phyloP scores from a whole-genome alignment of 1,284 basidiomycete genomes.

The Austroboletus niveus region DNA sequence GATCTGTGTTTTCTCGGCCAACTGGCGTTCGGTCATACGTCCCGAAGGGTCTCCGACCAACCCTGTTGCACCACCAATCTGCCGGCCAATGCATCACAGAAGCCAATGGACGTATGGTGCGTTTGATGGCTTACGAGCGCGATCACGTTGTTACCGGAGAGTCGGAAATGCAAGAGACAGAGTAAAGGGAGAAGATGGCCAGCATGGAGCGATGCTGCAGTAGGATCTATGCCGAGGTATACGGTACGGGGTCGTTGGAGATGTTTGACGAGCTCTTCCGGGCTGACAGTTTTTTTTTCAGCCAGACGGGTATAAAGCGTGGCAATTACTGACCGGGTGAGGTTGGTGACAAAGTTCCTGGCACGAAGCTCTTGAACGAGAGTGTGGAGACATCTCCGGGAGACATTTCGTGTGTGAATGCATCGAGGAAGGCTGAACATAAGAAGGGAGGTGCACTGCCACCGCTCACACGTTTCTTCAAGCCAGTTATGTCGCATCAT shows the following conservation, averaged over 20 bases:
- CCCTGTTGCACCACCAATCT: conserved; percentile 97
- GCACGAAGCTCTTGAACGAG: too few species aligned
- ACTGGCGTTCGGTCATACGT: conserved; percentile 77
- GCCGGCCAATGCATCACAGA: conserved; percentile 6
- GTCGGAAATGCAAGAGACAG: conserved; percentile 82
- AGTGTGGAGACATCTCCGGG: not conserved
- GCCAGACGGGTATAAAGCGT: too few species aligned
- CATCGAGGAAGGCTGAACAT: too few species aligned
- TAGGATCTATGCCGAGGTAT: conserved; percentile 93
- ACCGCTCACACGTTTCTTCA: too few species aligned
- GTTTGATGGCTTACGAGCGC: conserved; percentile 63
- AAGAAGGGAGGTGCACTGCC: too few species aligned
- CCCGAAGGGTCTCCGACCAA: conserved; percentile 98
- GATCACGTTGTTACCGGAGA: conserved; percentile 79
- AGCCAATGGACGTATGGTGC: not conserved
- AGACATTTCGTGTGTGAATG: not conserved
- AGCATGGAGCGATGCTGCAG: conserved; percentile 86
- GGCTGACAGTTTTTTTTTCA: too few species aligned
- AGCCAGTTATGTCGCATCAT: too few species aligned
- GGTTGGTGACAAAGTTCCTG: too few species aligned
- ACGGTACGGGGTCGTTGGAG: conserved; percentile 50
- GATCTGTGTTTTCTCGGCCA: conserved; percentile 60
- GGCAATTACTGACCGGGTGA: too few species aligned
- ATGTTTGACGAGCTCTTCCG: conserved; percentile 17
- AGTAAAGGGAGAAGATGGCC: conserved; percentile 92